A percentile compares a stretch with the other conserved stretches of the same genome.
Evolutionary conservation across 2,329 filamentous ascomycete species (phyloP).

Genomic region (Cladophialophora chaetospira): DNA sequence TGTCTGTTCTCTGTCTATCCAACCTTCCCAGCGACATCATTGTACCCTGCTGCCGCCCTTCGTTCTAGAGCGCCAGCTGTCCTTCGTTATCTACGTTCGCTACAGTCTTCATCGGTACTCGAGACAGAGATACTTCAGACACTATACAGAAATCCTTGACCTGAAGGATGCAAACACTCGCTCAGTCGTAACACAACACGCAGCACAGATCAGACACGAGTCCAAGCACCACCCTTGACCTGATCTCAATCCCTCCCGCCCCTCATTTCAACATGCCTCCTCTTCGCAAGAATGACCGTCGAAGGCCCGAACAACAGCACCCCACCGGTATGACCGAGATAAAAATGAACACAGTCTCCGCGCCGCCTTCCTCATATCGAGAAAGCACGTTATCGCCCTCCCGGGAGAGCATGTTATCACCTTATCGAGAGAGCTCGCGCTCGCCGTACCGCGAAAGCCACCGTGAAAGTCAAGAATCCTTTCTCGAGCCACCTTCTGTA

Average conservation of each 20-base stretch:
- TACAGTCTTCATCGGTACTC: background rate
- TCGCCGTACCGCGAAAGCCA: background rate
- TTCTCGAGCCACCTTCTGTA: constrained; percentile 18
- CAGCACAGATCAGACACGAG: background rate
- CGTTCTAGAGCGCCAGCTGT: background rate
- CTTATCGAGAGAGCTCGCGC: background rate
- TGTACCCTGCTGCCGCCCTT: background rate
- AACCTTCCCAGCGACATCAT: background rate
- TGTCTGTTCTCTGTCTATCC: background rate
- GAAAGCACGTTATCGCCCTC: background rate
- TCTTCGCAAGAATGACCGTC: constrained; percentile 27
- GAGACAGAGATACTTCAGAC: too few relatives aligned
- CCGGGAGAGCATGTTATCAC: constrained; percentile 6
- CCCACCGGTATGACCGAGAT: constrained; percentile 27
- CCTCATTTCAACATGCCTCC: constrained; percentile 29
- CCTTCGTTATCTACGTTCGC: background rate
- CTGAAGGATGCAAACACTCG: constrained; percentile 4
- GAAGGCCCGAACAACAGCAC: constrained; percentile 16
- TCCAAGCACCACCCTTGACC: constrained; percentile 16
- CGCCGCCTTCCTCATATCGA: constrained; percentile 15
- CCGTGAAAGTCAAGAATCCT: constrained; percentile 12
- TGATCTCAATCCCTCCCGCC: background rate
- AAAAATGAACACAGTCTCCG: constrained; percentile 19
- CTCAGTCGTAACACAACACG: constrained; percentile 6
- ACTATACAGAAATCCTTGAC: background rate